Evolutionary conservation across 768 basidiomycete genomes (phyloP), one percentile per base, ranked within the genome.

Genomic region (Ramaria rubella): DNA sequence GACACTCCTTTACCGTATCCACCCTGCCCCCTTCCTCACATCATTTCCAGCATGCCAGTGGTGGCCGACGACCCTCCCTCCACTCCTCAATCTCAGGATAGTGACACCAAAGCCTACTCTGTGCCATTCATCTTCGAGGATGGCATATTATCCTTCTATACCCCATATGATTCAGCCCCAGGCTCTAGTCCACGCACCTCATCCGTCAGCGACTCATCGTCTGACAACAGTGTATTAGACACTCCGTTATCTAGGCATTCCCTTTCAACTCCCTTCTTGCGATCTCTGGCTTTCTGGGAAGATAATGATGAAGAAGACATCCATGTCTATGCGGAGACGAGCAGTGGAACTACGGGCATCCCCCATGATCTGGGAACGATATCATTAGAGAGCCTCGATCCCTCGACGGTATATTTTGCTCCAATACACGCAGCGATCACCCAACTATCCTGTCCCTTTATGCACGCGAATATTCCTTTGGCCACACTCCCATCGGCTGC

Each of bases 261-360:
- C 5, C 19, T 12, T 21, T 3, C 33, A 24, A 19, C 19, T 6
- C 26, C 52, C 40, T 14, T 23, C 38, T n/a, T 54, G 5, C 38
- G 29, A 30, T 19, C 15, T 17, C n/a, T 54, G 42, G 23, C 27
- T 14, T 42, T 54, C 1, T 43, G 52, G 52, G 7, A 26, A 44
- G 17, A 30, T 44, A 31, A 15, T 31, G 52, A 30, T 19, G 43
- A 11, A 24, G 17, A 26, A 19, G 26, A 17, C 9, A 30, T 23
- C 5, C 52, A 56, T 30, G 29, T 56, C 48, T 56, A 45, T 19
- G 45, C 55, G 8, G 40, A 56, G 17, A 56, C 31, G n/a, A 36
- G 21, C 49, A 24, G 4, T 26, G 27, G 44, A 15, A n/a, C 29
- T 21, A 24, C 19, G 38, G 7, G 52, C 23, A 30, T 15, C 23